Evolutionary conservation across 2,329 filamentous ascomycete genomes (phyloP), one percentile per base, ranked within the genome.

Genomic region (Talaromyces rugulosus): DNA sequence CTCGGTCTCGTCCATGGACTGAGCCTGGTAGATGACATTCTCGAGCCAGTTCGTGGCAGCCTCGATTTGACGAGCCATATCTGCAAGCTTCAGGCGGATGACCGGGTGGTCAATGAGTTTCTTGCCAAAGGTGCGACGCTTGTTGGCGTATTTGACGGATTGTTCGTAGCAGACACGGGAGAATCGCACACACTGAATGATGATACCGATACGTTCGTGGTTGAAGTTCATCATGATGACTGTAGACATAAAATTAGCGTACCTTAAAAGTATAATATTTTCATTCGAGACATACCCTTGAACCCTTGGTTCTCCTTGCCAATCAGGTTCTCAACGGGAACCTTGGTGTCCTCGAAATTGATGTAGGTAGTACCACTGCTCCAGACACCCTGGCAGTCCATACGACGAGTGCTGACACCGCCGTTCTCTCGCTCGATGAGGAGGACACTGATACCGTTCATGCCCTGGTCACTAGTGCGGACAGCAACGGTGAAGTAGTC

Each of bases 161-260:
- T 99, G 95, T 76, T 98, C 94, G 82, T 92, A 96, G 85, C 93
- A 97, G 68, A 98, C 94, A 68, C 95, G 92, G 51, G 91, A 89
- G 85, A 99, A 98, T 72, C 95, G 92, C 67, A 97, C 78, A 72
- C 89, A 96, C 80, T 99, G 95, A 81, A 98, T 98, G 80, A 98
- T 93, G 78, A 99, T 98, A 65, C 95, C 95, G 70, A 99, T 93
- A 66, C 95, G 91, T 82, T 99, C 95, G 83, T 98, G 95, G 85
- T 98, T 98, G 84, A 97, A 97, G 85, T 97, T 97, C 75, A 92
- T 97, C 94, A 98, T 98, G 83, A 99, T 94, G 74, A 96, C 92
- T 85, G 63, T 59, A 56, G 34, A 27, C 23, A 27, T 62, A 56
- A 44, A 16, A 12, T 60, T 34, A 44, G 34, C 23, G 31, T 56